These are phyloP conservation scores for Globomyces sp. DNA, from an alignment of 371 early-diverging fungal genomes.

Conservation along the genomic window DNA sequence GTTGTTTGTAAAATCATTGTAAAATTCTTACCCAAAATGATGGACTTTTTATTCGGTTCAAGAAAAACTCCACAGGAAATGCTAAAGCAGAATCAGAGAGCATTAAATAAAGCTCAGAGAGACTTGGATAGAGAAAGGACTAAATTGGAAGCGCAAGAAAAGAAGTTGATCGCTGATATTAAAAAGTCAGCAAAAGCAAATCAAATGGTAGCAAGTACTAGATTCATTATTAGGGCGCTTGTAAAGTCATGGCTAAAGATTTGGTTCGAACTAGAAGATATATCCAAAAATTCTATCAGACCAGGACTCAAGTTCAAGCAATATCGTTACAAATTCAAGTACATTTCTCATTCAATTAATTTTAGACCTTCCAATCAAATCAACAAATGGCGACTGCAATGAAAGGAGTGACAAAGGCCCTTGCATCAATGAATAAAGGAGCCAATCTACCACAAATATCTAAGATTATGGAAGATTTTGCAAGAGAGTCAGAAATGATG, in stretches of 20 bases:
- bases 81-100: conserved; percentile 87
- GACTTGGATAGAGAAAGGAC: conserved; percentile 89
- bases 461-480: conserved; percentile 97
- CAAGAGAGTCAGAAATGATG: conserved; percentile 91
- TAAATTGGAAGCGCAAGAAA: conserved; percentile 91
- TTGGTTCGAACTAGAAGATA: conserved; percentile 90
- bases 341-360: conserved; percentile 14
- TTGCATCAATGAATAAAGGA: conserved; percentile 92
- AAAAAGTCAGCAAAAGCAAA: conserved; percentile 87
- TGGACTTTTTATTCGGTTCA: conserved; percentile 45
- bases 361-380: conserved; percentile 83
- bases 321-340: conserved; percentile 90
- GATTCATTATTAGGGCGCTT: conserved; percentile 59
- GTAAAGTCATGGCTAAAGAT: conserved; percentile 97
- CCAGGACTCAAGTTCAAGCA: conserved; percentile 93
- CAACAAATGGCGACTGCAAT: conserved; percentile 96
- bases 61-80: conserved; percentile 76
- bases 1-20: no score
- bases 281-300: conserved; percentile 92
- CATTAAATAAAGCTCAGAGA: conserved; percentile 84
- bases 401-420: conserved; percentile 93
- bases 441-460: conserved; percentile 92
- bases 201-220: conserved; percentile 67
- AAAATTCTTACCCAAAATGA: conserved; percentile 2
- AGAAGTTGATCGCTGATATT: conserved; percentile 90